These are phyloP conservation scores for Acidomyces sp. DNA, from an alignment of 495 filamentous ascomycete species.

Conservation along the genomic window DNA sequence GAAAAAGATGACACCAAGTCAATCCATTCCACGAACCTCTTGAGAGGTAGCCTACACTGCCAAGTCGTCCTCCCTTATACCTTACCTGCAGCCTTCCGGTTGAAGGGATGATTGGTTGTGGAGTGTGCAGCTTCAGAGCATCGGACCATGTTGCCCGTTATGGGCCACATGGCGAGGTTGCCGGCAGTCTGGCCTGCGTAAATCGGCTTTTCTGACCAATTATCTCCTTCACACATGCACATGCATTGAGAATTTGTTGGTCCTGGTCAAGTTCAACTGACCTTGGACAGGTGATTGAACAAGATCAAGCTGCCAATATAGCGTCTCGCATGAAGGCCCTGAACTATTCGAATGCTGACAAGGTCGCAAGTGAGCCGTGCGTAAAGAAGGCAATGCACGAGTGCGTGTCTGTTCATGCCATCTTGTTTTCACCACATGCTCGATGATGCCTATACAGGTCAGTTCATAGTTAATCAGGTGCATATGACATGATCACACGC, in stretches of 20 bases:
- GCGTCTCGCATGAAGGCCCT: conserved; percentile 6
- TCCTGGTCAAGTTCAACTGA: neutral
- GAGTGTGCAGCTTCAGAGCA: conserved; percentile 48
- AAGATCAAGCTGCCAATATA: neutral
- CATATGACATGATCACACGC: too few species aligned
- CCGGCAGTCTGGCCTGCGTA: conserved; percentile 49
- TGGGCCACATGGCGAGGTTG: conserved; percentile 37
- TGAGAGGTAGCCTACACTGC: conserved; percentile 36
- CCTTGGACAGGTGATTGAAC: neutral
- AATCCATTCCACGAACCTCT: conserved; percentile 92
- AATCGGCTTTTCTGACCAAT: conserved; percentile 49
- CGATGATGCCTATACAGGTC: too few species aligned
- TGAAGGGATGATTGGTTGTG: conserved; percentile 76
- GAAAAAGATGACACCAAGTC: conserved; percentile 84
- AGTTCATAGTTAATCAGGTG: too few species aligned
- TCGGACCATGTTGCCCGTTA: conserved; percentile 43
- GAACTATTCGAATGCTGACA: neutral
- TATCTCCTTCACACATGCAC: neutral
- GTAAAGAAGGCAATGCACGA: conserved; percentile 8
- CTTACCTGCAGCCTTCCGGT: conserved; percentile 48
- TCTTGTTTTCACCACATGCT: too few species aligned
- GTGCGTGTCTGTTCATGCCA: too few species aligned
- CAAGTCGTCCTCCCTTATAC: conserved; percentile 56
- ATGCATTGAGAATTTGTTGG: neutral
- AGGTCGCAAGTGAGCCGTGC: conserved; percentile 4